Base-by-base conservation (phyloP, 2,329 filamentous ascomycete genomes). In the Esteya vermicola region DNA sequence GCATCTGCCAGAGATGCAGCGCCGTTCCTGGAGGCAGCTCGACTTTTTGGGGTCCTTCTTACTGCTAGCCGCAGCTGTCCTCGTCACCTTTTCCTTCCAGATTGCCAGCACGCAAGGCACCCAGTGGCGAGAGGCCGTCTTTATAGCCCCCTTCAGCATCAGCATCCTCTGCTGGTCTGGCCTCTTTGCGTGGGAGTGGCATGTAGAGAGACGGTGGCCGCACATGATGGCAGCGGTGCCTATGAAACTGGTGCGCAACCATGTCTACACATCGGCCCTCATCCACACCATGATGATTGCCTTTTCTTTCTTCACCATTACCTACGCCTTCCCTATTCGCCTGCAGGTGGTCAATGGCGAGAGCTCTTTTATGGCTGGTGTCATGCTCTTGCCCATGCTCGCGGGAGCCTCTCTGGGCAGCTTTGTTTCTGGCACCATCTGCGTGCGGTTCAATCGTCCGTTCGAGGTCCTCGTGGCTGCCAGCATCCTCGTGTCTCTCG, bases 81-180 rank as follows among this genome's bases (percentile, higher is more conserved):
- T 76, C 3, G 58, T 75, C 5, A 68, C 75, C 0, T 75, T 74
- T 47, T 58, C 72, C 2, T 74, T 78, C 41, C 71, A 78, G 47
- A 65, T 65, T 45, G 62, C 62, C 4, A 64, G 65, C 1, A 51
- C 54, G 0, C 45, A 55, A 3, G 42, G 45, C 1, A 45, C 56
- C n/a, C 49, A 55, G 30, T 76, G 70, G 70, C 44, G 44, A 6
- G 48, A 52, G 8, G 54, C 57, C 8, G 40, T 58, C 14, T 68
- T 69, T 45, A 48, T 68, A 18, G 61, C 53, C 2, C 63, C 65
- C 2, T 48, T 70, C 4, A 39, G 60, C 6, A 19, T 57, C 2
- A 64, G 65, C 6, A 27, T 57, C 18, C 7, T 51, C 14, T 59
- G 54, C 30, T 61, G 60, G 51, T 14, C 57, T 3, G 42, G 46